Percentiles rank a stretch among this genome's conserved stretches.
These are phyloP conservation scores for Neoascochyta sp. DNA, from an alignment of 2,329 filamentous ascomycete species.

Conservation along the genomic window DNA sequence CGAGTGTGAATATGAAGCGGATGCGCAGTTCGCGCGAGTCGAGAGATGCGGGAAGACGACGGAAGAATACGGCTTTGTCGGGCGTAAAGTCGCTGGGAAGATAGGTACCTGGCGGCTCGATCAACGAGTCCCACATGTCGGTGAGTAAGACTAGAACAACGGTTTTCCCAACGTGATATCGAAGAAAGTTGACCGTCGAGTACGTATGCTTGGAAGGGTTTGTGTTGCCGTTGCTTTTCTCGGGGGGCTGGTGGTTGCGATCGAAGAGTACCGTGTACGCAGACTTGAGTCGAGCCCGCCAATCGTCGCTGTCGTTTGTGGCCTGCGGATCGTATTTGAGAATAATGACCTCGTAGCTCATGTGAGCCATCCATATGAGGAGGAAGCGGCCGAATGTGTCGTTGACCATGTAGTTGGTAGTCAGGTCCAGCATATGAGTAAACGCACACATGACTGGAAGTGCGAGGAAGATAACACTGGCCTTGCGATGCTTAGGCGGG, in stretches of 20 bases:
- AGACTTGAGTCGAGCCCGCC: slow-evolving; percentile 2
- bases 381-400: slow-evolving; percentile 16
- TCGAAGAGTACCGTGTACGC: slow-evolving; percentile 13
- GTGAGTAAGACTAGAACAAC: background rate
- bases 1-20: slow-evolving; percentile 4
- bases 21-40: slow-evolving; percentile 2
- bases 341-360: slow-evolving; percentile 13
- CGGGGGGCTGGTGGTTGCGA: slow-evolving; percentile 5
- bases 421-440: slow-evolving; percentile 2
- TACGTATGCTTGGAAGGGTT: background rate
- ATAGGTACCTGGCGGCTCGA: background rate
- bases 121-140: background rate
- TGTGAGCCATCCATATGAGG: slow-evolving; percentile 18
- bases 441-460: slow-evolving; percentile 14
- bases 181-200: background rate
- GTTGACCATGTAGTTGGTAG: slow-evolving; percentile 4
- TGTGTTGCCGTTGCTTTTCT: too few species aligned
- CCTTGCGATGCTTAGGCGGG: slow-evolving; percentile 9
- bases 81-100: background rate
- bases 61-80: slow-evolving; percentile 3
- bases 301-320: slow-evolving; percentile 1
- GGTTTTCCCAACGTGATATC: background rate
- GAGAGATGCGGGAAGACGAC: slow-evolving; percentile 5
- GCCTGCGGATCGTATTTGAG: slow-evolving; percentile 5
- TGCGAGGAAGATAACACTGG: slow-evolving; percentile 8